phyloP scores from a whole-genome alignment of 2,329 filamentous ascomycete species.

The Stemphylium vesicarium region DNA sequence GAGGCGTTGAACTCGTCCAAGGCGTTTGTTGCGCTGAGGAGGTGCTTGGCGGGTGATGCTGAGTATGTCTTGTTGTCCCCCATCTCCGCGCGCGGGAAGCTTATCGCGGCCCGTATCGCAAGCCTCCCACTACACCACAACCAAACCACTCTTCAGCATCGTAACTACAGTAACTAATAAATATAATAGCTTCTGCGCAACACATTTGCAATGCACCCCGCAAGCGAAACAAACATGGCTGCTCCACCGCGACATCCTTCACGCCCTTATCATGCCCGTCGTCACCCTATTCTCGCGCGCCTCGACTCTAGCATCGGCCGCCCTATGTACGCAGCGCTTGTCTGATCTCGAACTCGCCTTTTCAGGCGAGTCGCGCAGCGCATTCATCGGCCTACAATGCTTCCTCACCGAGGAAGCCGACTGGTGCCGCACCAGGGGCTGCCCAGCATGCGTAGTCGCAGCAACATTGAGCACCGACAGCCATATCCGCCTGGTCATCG shows the following conservation, averaged over 20 bases:
- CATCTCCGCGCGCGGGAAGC: slow-evolving; percentile 3
- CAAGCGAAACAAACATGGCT: slow-evolving; percentile 52
- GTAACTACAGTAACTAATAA: background rate
- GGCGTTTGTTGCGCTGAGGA: slow-evolving; percentile 53
- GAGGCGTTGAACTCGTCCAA: slow-evolving; percentile 48
- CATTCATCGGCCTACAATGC: slow-evolving; percentile 66
- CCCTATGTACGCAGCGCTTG: slow-evolving; percentile 55
- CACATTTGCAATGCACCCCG: slow-evolving; percentile 45
- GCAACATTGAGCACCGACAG: slow-evolving; percentile 56
- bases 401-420: slow-evolving; percentile 64
- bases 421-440: slow-evolving; percentile 63
- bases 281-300: slow-evolving; percentile 63
- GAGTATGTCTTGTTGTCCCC: slow-evolving; percentile 41
- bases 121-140: background rate
- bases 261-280: slow-evolving; percentile 64
- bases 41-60: slow-evolving; percentile 50
- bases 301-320: slow-evolving; percentile 58
- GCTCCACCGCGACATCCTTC: slow-evolving; percentile 64
- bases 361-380: slow-evolving; percentile 61
- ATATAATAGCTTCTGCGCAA: slow-evolving; percentile 47
- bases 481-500: slow-evolving; percentile 55
- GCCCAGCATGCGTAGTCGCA: slow-evolving; percentile 58
- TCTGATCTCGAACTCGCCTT: slow-evolving; percentile 65
- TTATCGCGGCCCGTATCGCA: slow-evolving; percentile 8
- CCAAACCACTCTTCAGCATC: background rate